A percentile compares a stretch with the other conserved stretches of the same genome.
phyloP scores from a whole-genome alignment of 805 yeast genomes.

The Metschnikowia drakensbergensis region DNA sequence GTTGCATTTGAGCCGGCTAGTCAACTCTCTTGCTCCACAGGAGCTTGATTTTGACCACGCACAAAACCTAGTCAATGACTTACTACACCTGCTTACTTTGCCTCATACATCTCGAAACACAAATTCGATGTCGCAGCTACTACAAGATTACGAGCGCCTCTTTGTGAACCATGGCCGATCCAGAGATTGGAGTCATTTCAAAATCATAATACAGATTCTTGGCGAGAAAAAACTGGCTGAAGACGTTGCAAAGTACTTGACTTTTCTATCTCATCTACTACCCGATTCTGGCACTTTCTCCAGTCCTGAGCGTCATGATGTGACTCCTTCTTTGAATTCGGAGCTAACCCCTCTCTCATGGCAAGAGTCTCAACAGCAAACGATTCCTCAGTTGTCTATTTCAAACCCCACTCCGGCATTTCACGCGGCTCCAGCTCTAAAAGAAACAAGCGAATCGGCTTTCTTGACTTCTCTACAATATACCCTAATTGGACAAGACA shows the following conservation, averaged over 20 bases:
- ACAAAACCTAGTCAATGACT: slow-evolving; percentile 29
- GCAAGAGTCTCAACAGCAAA: not conserved
- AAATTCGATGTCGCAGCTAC: slow-evolving; percentile 19
- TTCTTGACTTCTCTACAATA: slow-evolving; percentile 48
- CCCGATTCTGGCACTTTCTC: slow-evolving; percentile 3
- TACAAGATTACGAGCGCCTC: slow-evolving; percentile 21
- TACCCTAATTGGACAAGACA: slow-evolving; percentile 59
- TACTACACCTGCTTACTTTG: slow-evolving; percentile 12
- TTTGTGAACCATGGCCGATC: slow-evolving; percentile 26
- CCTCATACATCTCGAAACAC: slow-evolving; percentile 2
- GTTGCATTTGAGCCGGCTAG: slow-evolving; percentile 33
- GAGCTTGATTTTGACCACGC: slow-evolving; percentile 35
- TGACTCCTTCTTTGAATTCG: not conserved
- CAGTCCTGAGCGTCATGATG: not conserved
- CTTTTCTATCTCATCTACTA: slow-evolving; percentile 23
- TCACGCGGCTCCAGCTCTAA: not conserved
- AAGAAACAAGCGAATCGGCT: slow-evolving; percentile 18
- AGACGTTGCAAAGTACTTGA: slow-evolving; percentile 34
- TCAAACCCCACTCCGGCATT: not conserved
- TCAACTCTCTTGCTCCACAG: slow-evolving; percentile 33
- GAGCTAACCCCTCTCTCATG: not conserved
- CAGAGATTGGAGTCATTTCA: slow-evolving; percentile 35
- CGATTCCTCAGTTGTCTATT: not conserved
- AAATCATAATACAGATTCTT: slow-evolving; percentile 28
- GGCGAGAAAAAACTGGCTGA: slow-evolving; percentile 25